These are phyloP conservation scores for Ichthyophthirius multifiliis DNA, from an alignment of 169 alveolate species.

Conservation along the genomic window DNA sequence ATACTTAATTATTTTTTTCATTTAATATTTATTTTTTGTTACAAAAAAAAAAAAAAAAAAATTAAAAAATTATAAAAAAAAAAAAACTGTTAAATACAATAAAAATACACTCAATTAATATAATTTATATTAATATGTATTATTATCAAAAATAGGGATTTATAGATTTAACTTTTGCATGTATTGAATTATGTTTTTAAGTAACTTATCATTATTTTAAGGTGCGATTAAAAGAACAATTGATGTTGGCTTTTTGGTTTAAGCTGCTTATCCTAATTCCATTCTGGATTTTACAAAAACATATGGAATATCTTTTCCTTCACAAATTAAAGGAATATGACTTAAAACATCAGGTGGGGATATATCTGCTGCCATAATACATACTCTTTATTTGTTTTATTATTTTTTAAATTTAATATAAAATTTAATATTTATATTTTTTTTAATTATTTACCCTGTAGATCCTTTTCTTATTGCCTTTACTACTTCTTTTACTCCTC, in stretches of 20 bases:
- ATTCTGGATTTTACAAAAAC: slow-evolving; percentile 91
- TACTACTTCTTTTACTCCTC: slow-evolving; percentile 97
- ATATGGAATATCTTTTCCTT: slow-evolving; percentile 90
- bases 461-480: slow-evolving; percentile 92
- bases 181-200: slow-evolving; percentile 23
- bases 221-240: slow-evolving; percentile 87
- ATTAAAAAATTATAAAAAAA: too few relatives aligned
- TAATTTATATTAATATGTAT: too few relatives aligned
- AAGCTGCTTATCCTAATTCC: slow-evolving; percentile 92
- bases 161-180: slow-evolving; percentile 19
- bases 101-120: too few relatives aligned
- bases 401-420: not conserved
- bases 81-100: too few relatives aligned
- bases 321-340: slow-evolving; percentile 96
- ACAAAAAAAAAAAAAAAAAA: too few relatives aligned
- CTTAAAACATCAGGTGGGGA: slow-evolving; percentile 95
- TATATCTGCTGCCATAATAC: slow-evolving; percentile 94
- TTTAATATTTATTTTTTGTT: too few relatives aligned
- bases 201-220: slow-evolving; percentile 25
- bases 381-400: slow-evolving; percentile 75
- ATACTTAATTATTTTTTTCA: too few relatives aligned
- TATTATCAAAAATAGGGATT: slow-evolving; percentile 39
- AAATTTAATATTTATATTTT: not conserved
- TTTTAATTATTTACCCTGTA: slow-evolving; percentile 35
- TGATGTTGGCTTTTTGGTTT: slow-evolving; percentile 95